Percentiles rank a stretch among this genome's conserved stretches.
Conservation (phyloP, 2,329 filamentous ascomycete genomes). For the Mycosphaerella arachidis region DNA sequence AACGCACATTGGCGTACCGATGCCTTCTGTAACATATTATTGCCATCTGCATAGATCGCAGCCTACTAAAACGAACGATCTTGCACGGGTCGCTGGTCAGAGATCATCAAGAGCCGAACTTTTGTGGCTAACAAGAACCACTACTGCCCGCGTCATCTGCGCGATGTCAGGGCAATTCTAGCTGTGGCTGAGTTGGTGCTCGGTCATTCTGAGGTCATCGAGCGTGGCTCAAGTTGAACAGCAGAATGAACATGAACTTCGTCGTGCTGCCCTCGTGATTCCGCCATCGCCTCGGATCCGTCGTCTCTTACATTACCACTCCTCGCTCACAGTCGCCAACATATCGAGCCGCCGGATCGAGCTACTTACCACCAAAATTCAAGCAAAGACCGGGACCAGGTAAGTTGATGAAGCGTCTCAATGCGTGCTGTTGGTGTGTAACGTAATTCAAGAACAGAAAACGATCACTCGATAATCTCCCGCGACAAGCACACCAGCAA, state of each 20-base stretch:
- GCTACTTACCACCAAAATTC: no score
- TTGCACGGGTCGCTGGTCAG: background rate
- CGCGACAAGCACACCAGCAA: background rate
- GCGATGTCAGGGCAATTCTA: background rate
- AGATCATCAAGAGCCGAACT: no score
- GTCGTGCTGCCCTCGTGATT: background rate
- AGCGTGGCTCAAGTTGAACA: background rate
- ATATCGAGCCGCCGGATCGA: no score
- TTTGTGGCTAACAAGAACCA: no score
- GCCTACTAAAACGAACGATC: background rate
- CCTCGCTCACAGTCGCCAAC: no score
- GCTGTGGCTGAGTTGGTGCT: background rate
- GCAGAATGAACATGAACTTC: background rate
- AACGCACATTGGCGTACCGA: background rate
- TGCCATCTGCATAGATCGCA: background rate
- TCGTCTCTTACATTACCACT: no score
- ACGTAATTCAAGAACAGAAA: no score
- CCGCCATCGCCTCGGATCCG: background rate
- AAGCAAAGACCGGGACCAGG: no score
- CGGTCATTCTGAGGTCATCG: background rate
- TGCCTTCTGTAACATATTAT: conserved; percentile 4
- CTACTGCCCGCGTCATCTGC: no score
- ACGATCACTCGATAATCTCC: background rate
- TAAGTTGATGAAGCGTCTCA: no score
- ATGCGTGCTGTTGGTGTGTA: no score